These are phyloP conservation scores for Isabelozyma heimii DNA, from an alignment of 805 yeast genomes.

Conservation along the genomic window DNA sequence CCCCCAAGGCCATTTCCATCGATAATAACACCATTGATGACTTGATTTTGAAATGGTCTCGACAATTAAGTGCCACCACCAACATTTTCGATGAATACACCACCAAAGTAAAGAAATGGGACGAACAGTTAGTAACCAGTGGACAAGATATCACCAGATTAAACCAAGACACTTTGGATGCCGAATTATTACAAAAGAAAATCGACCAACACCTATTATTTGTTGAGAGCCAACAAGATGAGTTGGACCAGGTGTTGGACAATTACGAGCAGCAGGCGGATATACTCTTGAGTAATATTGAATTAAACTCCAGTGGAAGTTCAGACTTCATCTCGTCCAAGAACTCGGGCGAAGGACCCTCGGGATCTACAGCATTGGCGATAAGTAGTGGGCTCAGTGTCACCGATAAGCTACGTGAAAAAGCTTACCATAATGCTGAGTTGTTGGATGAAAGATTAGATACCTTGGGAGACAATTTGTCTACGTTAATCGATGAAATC, in stretches of 20 bases:
- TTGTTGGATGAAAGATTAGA: conserved; percentile 78
- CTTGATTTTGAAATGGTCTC: conserved; percentile 89
- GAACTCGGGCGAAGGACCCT: conserved; percentile 15
- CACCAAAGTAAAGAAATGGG: conserved; percentile 79
- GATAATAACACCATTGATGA: conserved; percentile 93
- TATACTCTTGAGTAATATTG: conserved; percentile 39
- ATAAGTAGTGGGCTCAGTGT: conserved; percentile 39
- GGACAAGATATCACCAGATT: conserved; percentile 81
- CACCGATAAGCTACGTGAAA: conserved; percentile 84
- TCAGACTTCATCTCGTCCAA: conserved; percentile 10
- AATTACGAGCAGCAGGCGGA: conserved; percentile 79
- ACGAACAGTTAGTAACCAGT: conserved; percentile 73
- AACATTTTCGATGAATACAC: conserved; percentile 75
- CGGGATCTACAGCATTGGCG: conserved; percentile 25
- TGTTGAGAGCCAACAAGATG: conserved; percentile 90
- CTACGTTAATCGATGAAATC: conserved; percentile 75
- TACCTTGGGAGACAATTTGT: conserved; percentile 69
- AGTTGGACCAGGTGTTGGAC: conserved; percentile 75
- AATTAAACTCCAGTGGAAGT: conserved; percentile 19
- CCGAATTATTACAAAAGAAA: conserved; percentile 80
- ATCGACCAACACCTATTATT: conserved; percentile 85
- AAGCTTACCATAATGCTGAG: conserved; percentile 86
- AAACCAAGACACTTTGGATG: conserved; percentile 72
- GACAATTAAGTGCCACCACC: conserved; percentile 72
- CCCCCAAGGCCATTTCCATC: conserved; percentile 69